Base-by-base conservation (phyloP, 257 asterid genomes). In the Gentiana dahurica region DNA sequence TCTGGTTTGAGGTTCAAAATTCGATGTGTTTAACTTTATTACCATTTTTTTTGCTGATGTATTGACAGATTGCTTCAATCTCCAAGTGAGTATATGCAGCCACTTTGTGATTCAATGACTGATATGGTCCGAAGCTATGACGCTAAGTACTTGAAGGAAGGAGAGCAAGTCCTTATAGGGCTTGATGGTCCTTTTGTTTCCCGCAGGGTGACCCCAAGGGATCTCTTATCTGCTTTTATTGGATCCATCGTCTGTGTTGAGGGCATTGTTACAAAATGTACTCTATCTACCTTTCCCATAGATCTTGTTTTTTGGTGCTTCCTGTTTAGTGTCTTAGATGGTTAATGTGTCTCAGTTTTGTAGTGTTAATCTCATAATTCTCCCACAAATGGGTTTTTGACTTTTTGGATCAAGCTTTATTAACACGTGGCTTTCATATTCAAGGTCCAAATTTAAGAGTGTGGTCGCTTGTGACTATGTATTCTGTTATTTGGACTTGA, bases 121-220 rank as follows among this genome's bases (percentile, higher is more conserved):
- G 96, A 87, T 32, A 68, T 77, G 64, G 82, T 70, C 3, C 84
- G 86, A 45, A 73, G 84, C 65, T 65, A 73, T 76, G 67, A 83
- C 56, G 77, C 83, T 24, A 91, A 91, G 82, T 87, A 87, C 71
- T 75, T 87, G 66, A 91, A 81, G 77, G 96, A 85, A 72, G 98
- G 94, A 48, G 95, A 91, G 73, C 98, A 91, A 55, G 67, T 88
- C 47, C 68, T 81, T 56, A 95, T 91, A 63, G 98, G 98, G 60
- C 82, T 91, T 32, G 92, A 82, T 66, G 98, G 98, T 54, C 98
- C 96, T 38, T 87, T 91, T 64, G 96, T 87, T 73, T 87, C 96
- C 2, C 83, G 95, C 55, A 81, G 86, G 74, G 95, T 91, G 59
- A 91, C 98, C 4, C 98, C 98, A 2, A 77, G 98, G 57, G 98